Base-by-base conservation (phyloP, 805 yeast genomes). In the Kodamaea lidongshanica region DNA sequence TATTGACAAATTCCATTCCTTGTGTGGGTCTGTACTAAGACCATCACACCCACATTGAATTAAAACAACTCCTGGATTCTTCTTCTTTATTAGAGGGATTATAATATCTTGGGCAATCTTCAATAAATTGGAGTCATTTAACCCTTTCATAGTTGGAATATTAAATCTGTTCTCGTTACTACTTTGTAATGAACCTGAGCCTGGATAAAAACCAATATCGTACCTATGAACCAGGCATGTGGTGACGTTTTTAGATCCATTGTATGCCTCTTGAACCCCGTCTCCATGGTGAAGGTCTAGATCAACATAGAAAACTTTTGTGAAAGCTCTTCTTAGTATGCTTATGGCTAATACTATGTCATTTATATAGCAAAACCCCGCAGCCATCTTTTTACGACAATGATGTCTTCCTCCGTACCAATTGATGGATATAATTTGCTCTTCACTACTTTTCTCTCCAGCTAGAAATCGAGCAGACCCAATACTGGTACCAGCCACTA, bases 381-480 rank as follows among this genome's bases (percentile, higher is more conserved):
- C 64, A 1, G 84, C 82, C 19, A 45, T 56, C 0, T 65, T 42
- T 40, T 67, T 68, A 25, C 54, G 59, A 4, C 77, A 76, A 51
- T 81, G 92, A 46, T 81, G 92, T 27, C 88, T 53, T 1, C 92
- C 94, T 5, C 94, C 94, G 44, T 74, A 72, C 87, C 87, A 82
- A 45, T 79, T 79, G 25, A 82, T 61, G 2, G 70, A 77, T 1
- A 73, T 53, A 7, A 48, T 35, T 22, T 57, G 60, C 16, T 41
- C 5, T 2, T 11, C n/a, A n/a, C 21, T 14, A 17, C 29, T 21
- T 28, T 21, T 30, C 26, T 28, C 1, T 47, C 29, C 3, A 68
- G 40, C 42, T 56, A 59, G 27, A 10, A 30, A 31, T 5, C 54
- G 50, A 0, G 73, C 74, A 7, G 77, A 60, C 7, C 67, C 46